These are phyloP conservation scores for Amniculicola lignicola DNA, from an alignment of 495 filamentous ascomycete species.

Conservation along the genomic window DNA sequence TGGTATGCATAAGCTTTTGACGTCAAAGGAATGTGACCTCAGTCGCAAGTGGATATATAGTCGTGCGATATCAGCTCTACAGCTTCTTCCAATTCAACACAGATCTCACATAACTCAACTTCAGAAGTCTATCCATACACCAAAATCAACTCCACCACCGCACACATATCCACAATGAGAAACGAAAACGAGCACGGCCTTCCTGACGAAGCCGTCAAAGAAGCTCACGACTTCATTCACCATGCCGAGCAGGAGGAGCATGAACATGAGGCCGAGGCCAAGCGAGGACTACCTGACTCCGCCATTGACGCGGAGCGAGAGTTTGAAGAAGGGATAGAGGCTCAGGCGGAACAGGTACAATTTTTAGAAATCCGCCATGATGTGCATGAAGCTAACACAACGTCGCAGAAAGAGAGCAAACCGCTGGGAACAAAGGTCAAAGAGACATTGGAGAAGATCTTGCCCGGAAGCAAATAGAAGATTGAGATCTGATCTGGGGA, in stretches of 20 bases:
- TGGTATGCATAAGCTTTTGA: no score
- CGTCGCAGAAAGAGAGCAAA: neutral
- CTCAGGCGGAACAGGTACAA: neutral
- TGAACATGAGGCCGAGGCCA: neutral
- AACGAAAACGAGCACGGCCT: neutral
- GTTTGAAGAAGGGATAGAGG: neutral
- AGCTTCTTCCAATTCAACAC: no score
- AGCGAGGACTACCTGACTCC: neutral
- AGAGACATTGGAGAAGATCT: neutral
- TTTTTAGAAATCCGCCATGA: neutral
- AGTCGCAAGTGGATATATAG: no score
- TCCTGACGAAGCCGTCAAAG: neutral
- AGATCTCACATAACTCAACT: no score
- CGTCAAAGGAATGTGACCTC: no score
- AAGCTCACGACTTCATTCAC: constrained; percentile 1
- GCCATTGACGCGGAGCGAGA: neutral
- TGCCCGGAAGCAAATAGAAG: no score
- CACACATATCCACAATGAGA: no score
- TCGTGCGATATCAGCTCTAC: no score
- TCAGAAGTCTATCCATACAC: no score
- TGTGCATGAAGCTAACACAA: neutral
- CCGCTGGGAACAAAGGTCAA: neutral
- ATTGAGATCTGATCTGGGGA: no score
- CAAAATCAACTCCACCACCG: no score
- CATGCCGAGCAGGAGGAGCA: neutral